These are phyloP conservation scores for Colletotrichum cereale DNA, from an alignment of 2,329 filamentous ascomycete species.

Conservation along the genomic window DNA sequence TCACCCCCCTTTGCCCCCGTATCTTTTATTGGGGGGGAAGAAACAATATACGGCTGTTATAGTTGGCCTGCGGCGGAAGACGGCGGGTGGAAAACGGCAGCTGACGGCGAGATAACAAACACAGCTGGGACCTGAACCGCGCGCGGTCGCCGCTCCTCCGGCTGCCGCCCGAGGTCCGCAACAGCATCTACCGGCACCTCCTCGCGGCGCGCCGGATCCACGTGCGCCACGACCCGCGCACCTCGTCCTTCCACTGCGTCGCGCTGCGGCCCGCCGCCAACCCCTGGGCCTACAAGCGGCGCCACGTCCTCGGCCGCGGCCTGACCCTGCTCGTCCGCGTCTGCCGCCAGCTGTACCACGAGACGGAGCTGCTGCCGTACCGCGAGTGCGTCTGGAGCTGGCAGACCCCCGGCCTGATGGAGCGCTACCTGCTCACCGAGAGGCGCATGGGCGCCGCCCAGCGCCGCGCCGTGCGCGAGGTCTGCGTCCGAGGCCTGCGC, in stretches of 20 bases:
- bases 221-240: constrained; percentile 41
- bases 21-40: too few species aligned
- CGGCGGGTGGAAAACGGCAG: too few species aligned
- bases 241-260: constrained; percentile 49
- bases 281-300: constrained; percentile 44
- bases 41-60: too few species aligned
- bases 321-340: constrained; percentile 50
- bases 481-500: constrained; percentile 43
- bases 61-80: too few species aligned
- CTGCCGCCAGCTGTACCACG: constrained; percentile 53
- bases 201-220: constrained; percentile 43
- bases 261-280: constrained; percentile 46
- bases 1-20: too few species aligned
- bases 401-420: constrained; percentile 48
- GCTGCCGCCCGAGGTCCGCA: constrained; percentile 47
- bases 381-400: constrained; percentile 52
- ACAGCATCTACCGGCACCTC: constrained; percentile 43
- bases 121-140: constrained; percentile 36
- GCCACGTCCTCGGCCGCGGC: constrained; percentile 31
- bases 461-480: constrained; percentile 47
- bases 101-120: background rate
- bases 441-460: constrained; percentile 47
- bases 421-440: constrained; percentile 50
- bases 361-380: constrained; percentile 51
- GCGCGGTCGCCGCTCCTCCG: constrained; percentile 37